These are phyloP conservation scores for Dimargaris verticillata DNA, from an alignment of 192 early-diverging fungal genomes.

Conservation along the genomic window DNA sequence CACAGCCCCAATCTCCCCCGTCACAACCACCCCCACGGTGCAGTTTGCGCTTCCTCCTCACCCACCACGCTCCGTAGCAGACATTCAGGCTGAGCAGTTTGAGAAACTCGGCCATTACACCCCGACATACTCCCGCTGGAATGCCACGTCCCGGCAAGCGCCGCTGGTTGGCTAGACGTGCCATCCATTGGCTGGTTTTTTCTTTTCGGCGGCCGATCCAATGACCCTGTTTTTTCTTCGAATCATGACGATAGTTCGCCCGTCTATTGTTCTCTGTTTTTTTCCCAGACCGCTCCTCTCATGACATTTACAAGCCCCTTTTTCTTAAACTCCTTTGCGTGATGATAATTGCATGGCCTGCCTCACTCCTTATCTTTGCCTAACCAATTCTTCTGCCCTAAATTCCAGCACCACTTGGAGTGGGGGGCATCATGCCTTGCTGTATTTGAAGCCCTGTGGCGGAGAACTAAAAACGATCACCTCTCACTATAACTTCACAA, in stretches of 20 bases:
- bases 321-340: too few species aligned
- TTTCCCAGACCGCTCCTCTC: background rate
- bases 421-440: too few species aligned
- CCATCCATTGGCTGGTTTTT: background rate
- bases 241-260: background rate
- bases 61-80: background rate
- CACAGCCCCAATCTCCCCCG: background rate
- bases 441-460: too few species aligned
- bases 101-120: background rate
- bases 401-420: too few species aligned
- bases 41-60: background rate
- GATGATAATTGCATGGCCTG: too few species aligned
- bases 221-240: background rate
- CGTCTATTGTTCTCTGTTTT: background rate
- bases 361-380: too few species aligned
- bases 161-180: background rate
- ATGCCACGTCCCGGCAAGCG: background rate
- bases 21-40: background rate
- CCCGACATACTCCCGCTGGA: background rate
- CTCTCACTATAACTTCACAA: too few species aligned
- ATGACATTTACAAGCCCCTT: too few species aligned
- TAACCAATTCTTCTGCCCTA: too few species aligned
- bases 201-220: background rate
- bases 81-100: slow-evolving; percentile 5
- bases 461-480: too few species aligned